A percentile compares a stretch with the other conserved stretches of the same genome.
These are phyloP conservation scores for Phoma sp. DNA, from an alignment of 2,329 filamentous ascomycete species.

Conservation along the genomic window DNA sequence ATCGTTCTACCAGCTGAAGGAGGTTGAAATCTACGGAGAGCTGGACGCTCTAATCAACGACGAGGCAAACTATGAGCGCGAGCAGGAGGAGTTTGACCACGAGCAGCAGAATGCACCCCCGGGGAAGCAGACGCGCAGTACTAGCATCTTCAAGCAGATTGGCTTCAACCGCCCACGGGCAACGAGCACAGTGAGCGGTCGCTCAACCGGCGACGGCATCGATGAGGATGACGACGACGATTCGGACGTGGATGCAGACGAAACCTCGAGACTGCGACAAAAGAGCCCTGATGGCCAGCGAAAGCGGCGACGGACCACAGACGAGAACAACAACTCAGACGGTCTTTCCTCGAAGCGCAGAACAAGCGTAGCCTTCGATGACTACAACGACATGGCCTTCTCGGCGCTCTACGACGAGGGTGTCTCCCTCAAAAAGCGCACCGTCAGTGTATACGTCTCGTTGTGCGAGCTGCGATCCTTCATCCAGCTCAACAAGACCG, in stretches of 20 bases:
- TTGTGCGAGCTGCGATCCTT: conserved; percentile 96
- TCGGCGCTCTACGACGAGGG: conserved; percentile 73
- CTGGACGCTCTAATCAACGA: conserved; percentile 79
- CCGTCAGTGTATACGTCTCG: conserved; percentile 86
- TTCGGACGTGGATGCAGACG: conserved; percentile 67
- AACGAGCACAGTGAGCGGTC: conserved; percentile 51
- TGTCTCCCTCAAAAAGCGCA: conserved; percentile 91
- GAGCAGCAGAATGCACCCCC: conserved; percentile 49
- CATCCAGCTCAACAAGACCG: conserved; percentile 93
- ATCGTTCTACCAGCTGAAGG: conserved; percentile 89
- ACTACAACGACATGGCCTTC: conserved; percentile 78
- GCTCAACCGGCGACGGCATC: conserved; percentile 45
- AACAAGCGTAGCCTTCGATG: conserved; percentile 73
- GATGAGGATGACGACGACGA: conserved; percentile 64
- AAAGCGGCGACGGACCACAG: conserved; percentile 26
- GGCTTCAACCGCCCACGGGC: conserved; percentile 54
- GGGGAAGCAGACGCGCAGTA: conserved; percentile 51
- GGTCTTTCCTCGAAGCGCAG: conserved; percentile 67
- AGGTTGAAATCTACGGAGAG: conserved; percentile 84
- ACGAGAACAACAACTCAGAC: conserved; percentile 66
- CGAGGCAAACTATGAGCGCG: conserved; percentile 71
- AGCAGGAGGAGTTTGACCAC: conserved; percentile 50
- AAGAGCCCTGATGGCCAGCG: conserved; percentile 49
- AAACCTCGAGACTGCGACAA: conserved; percentile 52
- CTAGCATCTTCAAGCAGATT: conserved; percentile 57